Evolutionary conservation across 2,329 filamentous ascomycete genomes (phyloP).

Genomic region (Aspergillus proliferans): DNA sequence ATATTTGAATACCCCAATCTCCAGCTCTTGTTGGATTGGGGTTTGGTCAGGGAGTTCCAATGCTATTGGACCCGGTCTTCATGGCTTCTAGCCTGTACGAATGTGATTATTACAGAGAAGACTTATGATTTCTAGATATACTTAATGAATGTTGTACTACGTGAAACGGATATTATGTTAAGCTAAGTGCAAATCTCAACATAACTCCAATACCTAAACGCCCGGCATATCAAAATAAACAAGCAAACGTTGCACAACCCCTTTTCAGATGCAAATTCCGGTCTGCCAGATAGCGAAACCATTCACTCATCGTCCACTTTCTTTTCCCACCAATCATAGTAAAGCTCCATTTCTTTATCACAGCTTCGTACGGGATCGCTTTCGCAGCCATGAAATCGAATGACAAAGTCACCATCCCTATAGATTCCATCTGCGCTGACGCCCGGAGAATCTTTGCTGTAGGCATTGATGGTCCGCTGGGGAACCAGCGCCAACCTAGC

Average conservation of each 20-base stretch:
- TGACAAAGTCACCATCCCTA: constrained; percentile 75
- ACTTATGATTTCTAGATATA: not conserved
- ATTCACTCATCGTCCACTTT: constrained; percentile 18
- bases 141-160: not conserved
- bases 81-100: not conserved
- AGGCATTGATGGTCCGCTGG: constrained; percentile 76
- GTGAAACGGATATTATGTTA: not conserved
- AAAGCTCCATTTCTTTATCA: constrained; percentile 62
- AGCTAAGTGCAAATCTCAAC: too few relatives aligned
- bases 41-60: not conserved
- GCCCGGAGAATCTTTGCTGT: constrained; percentile 47
- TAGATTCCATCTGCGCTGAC: constrained; percentile 55
- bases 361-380: constrained; percentile 55
- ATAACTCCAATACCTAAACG: too few relatives aligned
- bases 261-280: constrained; percentile 8
- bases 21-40: too few relatives aligned
- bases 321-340: constrained; percentile 39
- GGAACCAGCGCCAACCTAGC: constrained; percentile 86
- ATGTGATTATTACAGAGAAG: not conserved
- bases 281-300: not conserved
- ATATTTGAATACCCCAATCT: too few relatives aligned
- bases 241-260: constrained; percentile 11
- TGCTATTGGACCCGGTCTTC: not conserved
- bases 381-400: constrained; percentile 70
- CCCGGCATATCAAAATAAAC: not conserved